These are phyloP conservation scores for Penicillium taxi DNA, from an alignment of 495 filamentous ascomycete species.

Conservation along the genomic window DNA sequence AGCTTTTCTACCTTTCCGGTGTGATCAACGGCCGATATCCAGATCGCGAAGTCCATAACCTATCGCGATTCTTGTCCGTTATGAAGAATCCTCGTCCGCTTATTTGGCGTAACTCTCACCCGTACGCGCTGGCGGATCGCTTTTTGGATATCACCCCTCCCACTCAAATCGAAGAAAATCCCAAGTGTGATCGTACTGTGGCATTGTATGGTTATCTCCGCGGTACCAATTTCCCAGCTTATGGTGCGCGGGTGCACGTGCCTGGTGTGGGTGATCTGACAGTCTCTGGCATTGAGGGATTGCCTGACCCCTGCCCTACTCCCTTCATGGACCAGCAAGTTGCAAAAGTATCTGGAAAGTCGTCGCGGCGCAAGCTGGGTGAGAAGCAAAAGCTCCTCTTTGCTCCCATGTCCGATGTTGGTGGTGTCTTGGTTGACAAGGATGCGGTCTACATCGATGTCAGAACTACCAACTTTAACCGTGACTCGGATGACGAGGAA, in stretches of 20 bases:
- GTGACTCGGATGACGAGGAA: constrained; percentile 49
- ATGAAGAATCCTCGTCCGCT: constrained; percentile 98
- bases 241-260: constrained; percentile 83
- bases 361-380: constrained; percentile 63
- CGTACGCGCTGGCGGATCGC: constrained; percentile 86
- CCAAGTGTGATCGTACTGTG: constrained; percentile 81
- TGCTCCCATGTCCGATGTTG: constrained; percentile 96
- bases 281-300: constrained; percentile 70
- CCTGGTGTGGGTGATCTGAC: constrained; percentile 90
- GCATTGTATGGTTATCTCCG: constrained; percentile 89
- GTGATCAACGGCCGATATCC: constrained; percentile 95
- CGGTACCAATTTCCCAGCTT: constrained; percentile 88
- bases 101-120: constrained; percentile 94
- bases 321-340: constrained; percentile 80
- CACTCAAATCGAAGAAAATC: constrained; percentile 75
- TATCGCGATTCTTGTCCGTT: constrained; percentile 87
- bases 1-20: constrained; percentile 91
- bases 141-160: constrained; percentile 93
- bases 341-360: constrained; percentile 74
- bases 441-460: constrained; percentile 75
- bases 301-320: constrained; percentile 94
- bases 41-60: constrained; percentile 90
- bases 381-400: constrained; percentile 95
- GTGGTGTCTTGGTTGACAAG: constrained; percentile 77
- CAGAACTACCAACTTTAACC: constrained; percentile 69